Evolutionary conservation across 768 basidiomycete species (phyloP), one percentile per base, ranked within the genome.

Genomic region (Rhodosporidiobolus odoratus): DNA sequence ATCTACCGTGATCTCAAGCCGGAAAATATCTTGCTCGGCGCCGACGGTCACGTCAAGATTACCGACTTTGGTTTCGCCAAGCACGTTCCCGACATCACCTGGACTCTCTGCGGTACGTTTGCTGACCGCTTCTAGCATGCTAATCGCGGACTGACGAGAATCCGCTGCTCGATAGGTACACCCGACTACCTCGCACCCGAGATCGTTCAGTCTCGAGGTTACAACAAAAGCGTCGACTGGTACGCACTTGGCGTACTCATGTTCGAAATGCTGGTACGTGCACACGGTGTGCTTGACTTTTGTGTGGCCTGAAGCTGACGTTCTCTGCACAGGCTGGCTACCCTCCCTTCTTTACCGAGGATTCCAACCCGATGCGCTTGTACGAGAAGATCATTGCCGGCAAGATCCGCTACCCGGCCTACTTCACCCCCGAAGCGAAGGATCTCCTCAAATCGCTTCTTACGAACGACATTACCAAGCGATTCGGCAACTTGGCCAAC

Each of bases 1-100:
- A 92, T 98, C 78, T 98, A 98, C 81, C 92, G 95, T 53, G 95
- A 98, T 80, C 85, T 99, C 75, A 99, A 99, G 80, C 96, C 96
- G 27, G 76, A 77, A 52, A 77, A 78, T 69, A 78, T 78, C 65
- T 70, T 77, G 34, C 72, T 78, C 38, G 77, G 73, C 21, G 71
- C 76, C 3, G 77, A 77, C 54, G 96, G 96, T 4, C 97, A 99
- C 79, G 85, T 96, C 75, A 90, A 92, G 50, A 86, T 99, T 69
- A 95, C 94, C 38, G 96, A 99, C 82, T 99, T 99, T 80, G 96
- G 96, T 9, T 98, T 99, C 79, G 77, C 76, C 4, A 99, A 98
- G 81, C 88, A 93, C 66, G 93, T 98, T 38, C 92, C 96, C 75
- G 95, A 98, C 80, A 90, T 94, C 81, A 98, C 96, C 9, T 99